Conservation (phyloP, 192 early-diverging fungal genomes). For the Coemansia sp. region DNA sequence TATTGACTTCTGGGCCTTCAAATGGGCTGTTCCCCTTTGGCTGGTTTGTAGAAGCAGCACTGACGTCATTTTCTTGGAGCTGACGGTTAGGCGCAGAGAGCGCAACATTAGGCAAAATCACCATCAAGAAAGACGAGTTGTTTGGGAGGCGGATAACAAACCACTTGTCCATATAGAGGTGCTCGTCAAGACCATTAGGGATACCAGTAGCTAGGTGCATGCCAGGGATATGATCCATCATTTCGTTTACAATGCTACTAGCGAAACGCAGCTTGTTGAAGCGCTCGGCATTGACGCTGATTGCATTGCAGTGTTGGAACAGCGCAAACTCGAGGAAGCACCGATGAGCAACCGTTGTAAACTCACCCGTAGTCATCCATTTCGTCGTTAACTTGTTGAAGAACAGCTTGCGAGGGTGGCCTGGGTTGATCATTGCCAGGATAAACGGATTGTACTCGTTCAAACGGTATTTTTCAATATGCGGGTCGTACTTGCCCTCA, state of each 20-base stretch:
- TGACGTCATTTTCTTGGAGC: not conserved
- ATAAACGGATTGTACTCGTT: constrained; percentile 57
- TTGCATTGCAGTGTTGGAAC: constrained; percentile 50
- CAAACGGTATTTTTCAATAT: constrained; percentile 44
- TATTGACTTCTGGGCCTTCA: not conserved
- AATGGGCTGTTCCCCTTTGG: not conserved
- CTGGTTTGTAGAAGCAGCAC: not conserved
- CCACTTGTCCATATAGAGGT: constrained; percentile 55
- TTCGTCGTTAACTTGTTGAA: constrained; percentile 41
- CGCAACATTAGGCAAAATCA: constrained; percentile 47
- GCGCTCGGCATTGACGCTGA: constrained; percentile 46
- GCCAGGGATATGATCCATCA: constrained; percentile 26
- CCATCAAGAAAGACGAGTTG: constrained; percentile 53
- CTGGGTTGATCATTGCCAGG: constrained; percentile 42
- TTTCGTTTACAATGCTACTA: constrained; percentile 43
- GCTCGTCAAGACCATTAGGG: constrained; percentile 48
- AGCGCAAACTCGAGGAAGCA: constrained; percentile 55
- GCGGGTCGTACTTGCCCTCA: constrained; percentile 43
- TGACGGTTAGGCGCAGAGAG: constrained; percentile 34
- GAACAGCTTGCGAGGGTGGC: constrained; percentile 44
- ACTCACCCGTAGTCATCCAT: constrained; percentile 55
- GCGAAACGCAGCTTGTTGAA: constrained; percentile 54
- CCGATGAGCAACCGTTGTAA: constrained; percentile 49
- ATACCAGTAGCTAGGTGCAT: constrained; percentile 35
- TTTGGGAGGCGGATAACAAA: constrained; percentile 50